A percentile compares a stretch with the other conserved stretches of the same genome.
These are phyloP conservation scores for Chalciporus chontae DNA, from an alignment of 768 basidiomycete species.

Conservation along the genomic window DNA sequence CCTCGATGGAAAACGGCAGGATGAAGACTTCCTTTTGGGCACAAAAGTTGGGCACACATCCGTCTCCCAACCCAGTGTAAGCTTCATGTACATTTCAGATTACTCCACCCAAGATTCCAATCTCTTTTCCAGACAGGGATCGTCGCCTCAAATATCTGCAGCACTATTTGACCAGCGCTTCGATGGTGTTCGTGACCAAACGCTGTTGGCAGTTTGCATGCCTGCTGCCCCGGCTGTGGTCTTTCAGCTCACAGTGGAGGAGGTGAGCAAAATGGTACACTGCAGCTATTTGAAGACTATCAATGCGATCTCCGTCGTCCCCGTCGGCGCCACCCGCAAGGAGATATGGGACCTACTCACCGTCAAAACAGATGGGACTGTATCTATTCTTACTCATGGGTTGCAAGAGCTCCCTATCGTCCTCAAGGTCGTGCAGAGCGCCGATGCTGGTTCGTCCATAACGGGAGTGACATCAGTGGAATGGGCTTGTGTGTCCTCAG, in stretches of 20 bases:
- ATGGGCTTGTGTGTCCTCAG: constrained; percentile 47
- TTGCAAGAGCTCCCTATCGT: constrained; percentile 39
- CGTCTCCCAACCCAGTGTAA: constrained; percentile 51
- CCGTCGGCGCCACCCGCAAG: constrained; percentile 61
- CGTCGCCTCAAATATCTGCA: constrained; percentile 39
- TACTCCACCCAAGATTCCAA: constrained; percentile 1
- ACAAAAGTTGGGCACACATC: constrained; percentile 51
- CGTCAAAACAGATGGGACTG: constrained; percentile 50
- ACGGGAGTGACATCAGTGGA: constrained; percentile 42
- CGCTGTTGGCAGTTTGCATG: constrained; percentile 54
- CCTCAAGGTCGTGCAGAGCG: constrained; percentile 19
- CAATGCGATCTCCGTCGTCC: constrained; percentile 48
- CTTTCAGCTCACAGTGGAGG: constrained; percentile 44
- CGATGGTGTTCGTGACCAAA: constrained; percentile 50
- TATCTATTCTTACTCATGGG: constrained; percentile 65
- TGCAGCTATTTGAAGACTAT: constrained; percentile 37
- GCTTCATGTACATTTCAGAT: constrained; percentile 18
- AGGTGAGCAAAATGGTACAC: constrained; percentile 38
- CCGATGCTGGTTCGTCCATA: constrained; percentile 9
- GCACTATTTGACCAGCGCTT: constrained; percentile 64
- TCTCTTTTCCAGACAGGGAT: constrained; percentile 14
- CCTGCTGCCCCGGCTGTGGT: constrained; percentile 45
- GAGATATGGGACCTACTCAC: constrained; percentile 68
- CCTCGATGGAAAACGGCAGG: constrained; percentile 53
- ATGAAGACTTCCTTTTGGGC: constrained; percentile 77